Evolutionary conservation across 306 rosid genomes (phyloP).

Genomic region (Neltuma alba): DNA sequence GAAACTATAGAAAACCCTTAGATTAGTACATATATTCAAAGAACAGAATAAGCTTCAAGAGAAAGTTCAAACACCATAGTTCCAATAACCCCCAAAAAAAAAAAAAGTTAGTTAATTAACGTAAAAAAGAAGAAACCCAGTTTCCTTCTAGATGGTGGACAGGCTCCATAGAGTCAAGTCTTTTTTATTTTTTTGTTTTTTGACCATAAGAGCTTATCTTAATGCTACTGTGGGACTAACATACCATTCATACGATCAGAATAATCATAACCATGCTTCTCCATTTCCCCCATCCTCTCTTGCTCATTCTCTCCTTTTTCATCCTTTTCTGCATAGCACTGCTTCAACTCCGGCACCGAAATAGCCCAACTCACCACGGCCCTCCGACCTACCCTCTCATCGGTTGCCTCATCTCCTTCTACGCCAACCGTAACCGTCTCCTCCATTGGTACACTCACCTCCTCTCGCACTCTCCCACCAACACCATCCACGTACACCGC

Average conservation of each 20-base stretch:
- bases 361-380: slow-evolving; percentile 19
- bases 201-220: neutral
- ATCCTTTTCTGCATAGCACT: slow-evolving; percentile 34
- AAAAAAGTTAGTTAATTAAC: no score
- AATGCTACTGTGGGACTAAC: slow-evolving; percentile 28
- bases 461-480: slow-evolving; percentile 55
- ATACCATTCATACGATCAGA: neutral
- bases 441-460: slow-evolving; percentile 79
- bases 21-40: no score
- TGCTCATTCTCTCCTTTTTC: slow-evolving; percentile 13
- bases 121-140: no score
- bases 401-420: slow-evolving; percentile 79
- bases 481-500: slow-evolving; percentile 62
- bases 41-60: no score
- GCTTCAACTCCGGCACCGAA: slow-evolving; percentile 30
- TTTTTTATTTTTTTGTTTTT: neutral
- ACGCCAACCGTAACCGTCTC: slow-evolving; percentile 56
- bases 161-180: slow-evolving; percentile 5
- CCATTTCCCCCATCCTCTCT: neutral
- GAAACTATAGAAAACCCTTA: no score
- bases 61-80: no score
- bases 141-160: neutral
- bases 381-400: slow-evolving; percentile 70
- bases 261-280: slow-evolving; percentile 23
- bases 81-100: no score